These are phyloP conservation scores for Helianthus tuberosus DNA, from an alignment of 129 eudicot species.

Conservation along the genomic window DNA sequence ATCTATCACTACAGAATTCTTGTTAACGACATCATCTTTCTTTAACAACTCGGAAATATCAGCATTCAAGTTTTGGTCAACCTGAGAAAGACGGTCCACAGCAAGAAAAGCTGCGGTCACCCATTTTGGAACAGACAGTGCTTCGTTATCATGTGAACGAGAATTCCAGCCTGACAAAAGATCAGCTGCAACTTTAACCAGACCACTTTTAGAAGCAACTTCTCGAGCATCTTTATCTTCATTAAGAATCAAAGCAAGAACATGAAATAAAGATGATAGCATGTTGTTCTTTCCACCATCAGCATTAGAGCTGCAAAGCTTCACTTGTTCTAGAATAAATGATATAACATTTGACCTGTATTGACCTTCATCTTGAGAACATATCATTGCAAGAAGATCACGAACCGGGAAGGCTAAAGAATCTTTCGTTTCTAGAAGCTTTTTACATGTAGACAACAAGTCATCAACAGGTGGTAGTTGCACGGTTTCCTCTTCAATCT, in stretches of 20 bases:
- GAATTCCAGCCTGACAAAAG: constrained; percentile 67
- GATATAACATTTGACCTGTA: constrained; percentile 67
- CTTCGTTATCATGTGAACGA: constrained; percentile 36
- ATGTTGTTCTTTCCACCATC: constrained; percentile 61
- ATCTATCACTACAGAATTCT: constrained; percentile 61
- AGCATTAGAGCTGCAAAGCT: constrained; percentile 53
- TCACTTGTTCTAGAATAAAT: constrained; percentile 79
- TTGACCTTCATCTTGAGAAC: constrained; percentile 88
- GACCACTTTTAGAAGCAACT: constrained; percentile 70
- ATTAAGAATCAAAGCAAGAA: constrained; percentile 82
- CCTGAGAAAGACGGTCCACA: constrained; percentile 81
- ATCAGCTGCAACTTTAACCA: constrained; percentile 81
- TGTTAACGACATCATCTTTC: constrained; percentile 55
- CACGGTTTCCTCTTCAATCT: constrained; percentile 72
- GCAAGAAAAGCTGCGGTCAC: constrained; percentile 93
- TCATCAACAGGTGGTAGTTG: constrained; percentile 88
- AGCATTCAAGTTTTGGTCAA: constrained; percentile 66
- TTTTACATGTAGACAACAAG: constrained; percentile 70
- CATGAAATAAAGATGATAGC: constrained; percentile 80
- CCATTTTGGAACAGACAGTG: constrained; percentile 77
- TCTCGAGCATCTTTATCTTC: constrained; percentile 88
- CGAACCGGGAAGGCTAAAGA: constrained; percentile 89
- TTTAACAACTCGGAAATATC: constrained; percentile 72
- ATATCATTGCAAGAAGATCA: constrained; percentile 83
- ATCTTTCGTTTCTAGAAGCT: constrained; percentile 77